Conservation (phyloP, 495 filamentous ascomycete genomes). For the Aspergillus cavernicola region DNA sequence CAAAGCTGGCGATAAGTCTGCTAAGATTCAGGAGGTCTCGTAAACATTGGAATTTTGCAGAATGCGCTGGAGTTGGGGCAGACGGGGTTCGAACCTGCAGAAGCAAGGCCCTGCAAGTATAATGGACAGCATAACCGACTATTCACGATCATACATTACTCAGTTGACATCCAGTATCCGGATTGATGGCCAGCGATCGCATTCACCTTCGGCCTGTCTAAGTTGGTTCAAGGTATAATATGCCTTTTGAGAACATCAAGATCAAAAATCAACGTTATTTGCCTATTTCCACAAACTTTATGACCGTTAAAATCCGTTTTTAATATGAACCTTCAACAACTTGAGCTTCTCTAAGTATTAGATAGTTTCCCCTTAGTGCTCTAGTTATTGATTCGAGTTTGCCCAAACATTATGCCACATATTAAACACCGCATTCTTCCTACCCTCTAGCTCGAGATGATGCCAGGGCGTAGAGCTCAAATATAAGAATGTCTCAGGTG, state of each 20-base stretch:
- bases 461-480: too few relatives aligned
- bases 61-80: not conserved
- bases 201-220: not conserved
- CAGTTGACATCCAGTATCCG: slow-evolving; percentile 1
- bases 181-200: slow-evolving; percentile 2
- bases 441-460: too few relatives aligned
- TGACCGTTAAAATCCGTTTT: not conserved
- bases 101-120: not conserved
- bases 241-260: slow-evolving; percentile 1
- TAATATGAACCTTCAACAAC: not conserved
- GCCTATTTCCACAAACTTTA: slow-evolving; percentile 5
- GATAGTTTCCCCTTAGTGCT: too few relatives aligned
- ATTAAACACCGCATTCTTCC: too few relatives aligned
- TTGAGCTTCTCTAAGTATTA: too few relatives aligned
- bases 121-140: slow-evolving; percentile 6
- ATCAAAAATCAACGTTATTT: slow-evolving; percentile 4
- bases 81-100: not conserved
- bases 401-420: too few relatives aligned
- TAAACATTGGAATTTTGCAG: slow-evolving; percentile 25
- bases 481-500: too few relatives aligned
- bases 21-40: slow-evolving; percentile 58
- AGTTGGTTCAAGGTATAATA: not conserved
- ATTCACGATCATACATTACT: slow-evolving; percentile 6
- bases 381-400: too few relatives aligned
- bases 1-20: slow-evolving; percentile 37